Conservation (phyloP, 129 eudicot species). For the Tagetes patula region DNA sequence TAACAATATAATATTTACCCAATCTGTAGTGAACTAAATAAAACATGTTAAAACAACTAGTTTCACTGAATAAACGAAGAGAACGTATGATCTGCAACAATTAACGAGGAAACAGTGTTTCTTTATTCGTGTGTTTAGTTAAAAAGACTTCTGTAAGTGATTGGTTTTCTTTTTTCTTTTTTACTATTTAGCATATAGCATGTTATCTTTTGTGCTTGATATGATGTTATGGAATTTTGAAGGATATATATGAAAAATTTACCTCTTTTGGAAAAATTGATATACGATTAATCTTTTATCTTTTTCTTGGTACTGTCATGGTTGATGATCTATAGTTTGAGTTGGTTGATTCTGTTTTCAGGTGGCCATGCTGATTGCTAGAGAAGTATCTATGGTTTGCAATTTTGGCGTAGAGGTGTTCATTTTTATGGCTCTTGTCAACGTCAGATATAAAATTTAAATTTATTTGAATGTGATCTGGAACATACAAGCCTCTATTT, state of each 20-base stretch:
- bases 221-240: background rate
- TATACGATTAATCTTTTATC: background rate
- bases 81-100: background rate
- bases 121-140: background rate
- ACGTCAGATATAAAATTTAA: slow-evolving; percentile 6
- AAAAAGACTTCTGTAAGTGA: background rate
- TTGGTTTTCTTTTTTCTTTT: background rate
- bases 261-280: background rate
- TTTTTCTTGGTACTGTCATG: background rate
- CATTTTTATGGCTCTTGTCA: background rate
- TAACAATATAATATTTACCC: background rate
- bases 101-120: background rate
- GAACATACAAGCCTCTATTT: slow-evolving; percentile 23
- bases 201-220: background rate
- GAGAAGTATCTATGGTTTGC: slow-evolving; percentile 87
- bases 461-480: slow-evolving; percentile 4
- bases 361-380: slow-evolving; percentile 92
- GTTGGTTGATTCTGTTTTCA: slow-evolving; percentile 27
- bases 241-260: background rate
- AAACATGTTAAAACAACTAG: background rate
- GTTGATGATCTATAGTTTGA: background rate
- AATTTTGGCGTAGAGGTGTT: slow-evolving; percentile 84
- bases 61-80: background rate
- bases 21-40: background rate
- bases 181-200: background rate